A percentile compares a stretch with the other conserved stretches of the same genome.
Conservation (phyloP, 2,329 filamentous ascomycete species). For the Beauveria medogensis region DNA sequence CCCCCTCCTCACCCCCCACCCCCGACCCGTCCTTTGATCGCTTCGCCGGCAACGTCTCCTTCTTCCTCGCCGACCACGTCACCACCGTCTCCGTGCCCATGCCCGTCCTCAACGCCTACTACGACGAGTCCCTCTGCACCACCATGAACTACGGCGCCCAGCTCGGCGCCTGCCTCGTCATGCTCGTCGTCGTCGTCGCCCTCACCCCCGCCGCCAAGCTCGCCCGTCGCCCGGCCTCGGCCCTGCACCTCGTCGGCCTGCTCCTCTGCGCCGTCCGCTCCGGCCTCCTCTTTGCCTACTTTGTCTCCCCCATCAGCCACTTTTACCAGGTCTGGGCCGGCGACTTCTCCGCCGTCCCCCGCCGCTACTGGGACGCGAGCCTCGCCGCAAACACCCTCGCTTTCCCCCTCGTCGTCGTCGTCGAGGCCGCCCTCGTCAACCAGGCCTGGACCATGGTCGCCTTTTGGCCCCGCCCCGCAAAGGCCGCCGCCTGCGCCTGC, state of each 20-base stretch:
- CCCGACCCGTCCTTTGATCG: constrained; percentile 24
- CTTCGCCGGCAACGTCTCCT: constrained; percentile 26
- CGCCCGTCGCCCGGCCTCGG: constrained; percentile 53
- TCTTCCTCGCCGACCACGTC: constrained; percentile 25
- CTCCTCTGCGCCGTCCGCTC: constrained; percentile 52
- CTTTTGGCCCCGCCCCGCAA: constrained; percentile 35
- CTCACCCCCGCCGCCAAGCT: constrained; percentile 61
- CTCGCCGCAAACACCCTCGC: constrained; percentile 34
- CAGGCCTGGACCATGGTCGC: constrained; percentile 46
- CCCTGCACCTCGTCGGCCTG: constrained; percentile 57
- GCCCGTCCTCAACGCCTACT: constrained; percentile 24
- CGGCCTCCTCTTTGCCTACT: constrained; percentile 49
- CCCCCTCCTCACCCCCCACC: neutral
- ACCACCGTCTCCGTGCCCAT: constrained; percentile 26
- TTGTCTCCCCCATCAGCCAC: constrained; percentile 51
- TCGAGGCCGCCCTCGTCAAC: constrained; percentile 40
- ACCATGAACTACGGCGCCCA: constrained; percentile 62
- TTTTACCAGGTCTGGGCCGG: constrained; percentile 51
- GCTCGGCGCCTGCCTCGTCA: constrained; percentile 57
- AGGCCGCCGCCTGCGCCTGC: constrained; percentile 20
- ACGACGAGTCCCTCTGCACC: constrained; percentile 25
- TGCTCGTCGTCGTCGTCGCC: constrained; percentile 57
- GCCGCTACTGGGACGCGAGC: constrained; percentile 26
- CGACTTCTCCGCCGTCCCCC: constrained; percentile 44
- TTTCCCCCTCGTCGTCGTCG: constrained; percentile 35